Conservation (phyloP, 2,329 filamentous ascomycete species). For the Colletotrichum truncatum region DNA sequence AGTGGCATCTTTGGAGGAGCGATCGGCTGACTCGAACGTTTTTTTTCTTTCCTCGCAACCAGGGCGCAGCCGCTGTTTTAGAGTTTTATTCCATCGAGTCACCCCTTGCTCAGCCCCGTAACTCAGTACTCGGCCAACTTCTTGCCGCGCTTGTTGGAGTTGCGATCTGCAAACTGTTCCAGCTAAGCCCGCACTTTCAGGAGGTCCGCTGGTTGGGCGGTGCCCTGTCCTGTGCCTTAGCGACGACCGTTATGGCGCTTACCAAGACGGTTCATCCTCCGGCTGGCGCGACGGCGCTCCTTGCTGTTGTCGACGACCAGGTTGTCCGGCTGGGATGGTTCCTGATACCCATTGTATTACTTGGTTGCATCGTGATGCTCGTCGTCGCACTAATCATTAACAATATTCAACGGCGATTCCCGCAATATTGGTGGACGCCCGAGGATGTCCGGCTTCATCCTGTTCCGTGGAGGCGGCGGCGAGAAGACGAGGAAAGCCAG, state of each 20-base stretch:
- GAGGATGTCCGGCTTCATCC: conserved; percentile 33
- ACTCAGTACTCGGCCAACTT: conserved; percentile 73
- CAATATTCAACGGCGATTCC: conserved; percentile 74
- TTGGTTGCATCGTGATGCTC: conserved; percentile 71
- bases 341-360: conserved; percentile 68
- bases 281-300: conserved; percentile 76
- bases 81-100: conserved; percentile 78
- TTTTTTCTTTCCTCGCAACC: background rate
- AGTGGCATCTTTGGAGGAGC: background rate
- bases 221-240: conserved; percentile 70
- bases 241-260: conserved; percentile 72
- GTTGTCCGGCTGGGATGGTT: conserved; percentile 73
- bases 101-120: conserved; percentile 78
- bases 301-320: conserved; percentile 69
- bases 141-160: conserved; percentile 70
- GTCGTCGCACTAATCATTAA: conserved; percentile 71
- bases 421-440: conserved; percentile 76
- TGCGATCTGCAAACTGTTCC: conserved; percentile 71
- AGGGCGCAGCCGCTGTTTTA: conserved; percentile 81
- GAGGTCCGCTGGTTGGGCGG: conserved; percentile 71
- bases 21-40: background rate
- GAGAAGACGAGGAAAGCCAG: conserved; percentile 4
- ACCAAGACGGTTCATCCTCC: conserved; percentile 80
- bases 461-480: conserved; percentile 8
- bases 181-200: conserved; percentile 54